Evolutionary conservation across 2,329 filamentous ascomycete genomes (phyloP), one percentile per base, ranked within the genome.

Genomic region (Harringtonia lauricola): DNA sequence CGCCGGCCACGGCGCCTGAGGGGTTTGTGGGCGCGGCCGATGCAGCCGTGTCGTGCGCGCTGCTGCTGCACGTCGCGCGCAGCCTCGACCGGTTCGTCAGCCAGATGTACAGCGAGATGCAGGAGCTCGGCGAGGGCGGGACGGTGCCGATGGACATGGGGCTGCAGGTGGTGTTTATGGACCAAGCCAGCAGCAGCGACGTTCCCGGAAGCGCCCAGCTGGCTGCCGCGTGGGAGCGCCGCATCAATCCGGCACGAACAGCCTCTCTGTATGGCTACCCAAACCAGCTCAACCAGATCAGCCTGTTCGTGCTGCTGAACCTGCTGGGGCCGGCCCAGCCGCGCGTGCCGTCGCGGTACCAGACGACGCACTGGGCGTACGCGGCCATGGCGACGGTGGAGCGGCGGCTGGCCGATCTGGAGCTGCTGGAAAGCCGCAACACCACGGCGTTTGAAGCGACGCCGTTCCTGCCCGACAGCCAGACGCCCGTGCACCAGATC

Each of bases 291-390:
- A 72, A 74, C 24, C 81, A 84, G 42, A 90, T 94, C 49, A 78
- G 77, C 34, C 65, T 90, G 12, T 95, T 96, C 58, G 71, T 96
- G 9, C 76, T 96, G n/a, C 75, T 96, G 26, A 92, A 96, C 59
- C 73, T 96, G 9, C 76, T 96, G 0, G 92, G 92, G 12, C 62
- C 0, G 65, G 55, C 0, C 24, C 24, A 2, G 3, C 33, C 29
- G 21, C 1, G n/a, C 19, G 72, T 98, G 2, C 86, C 86, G 1
- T 94, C 86, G 54, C 59, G 83, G 60, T 89, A 85, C 59, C 71
- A 75, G 49, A 82, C 80, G 1, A 89, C 83, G 0, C 85, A 90
- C 55, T 90, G 85, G 85, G 84, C 84, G 8, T 90, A 90, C 57
- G 67, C 73, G 50, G 68, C 71, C 42, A 70, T 89, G 59, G 76